Evolutionary conservation across 2,329 filamentous ascomycete genomes (phyloP), one percentile per base, ranked within the genome.

Genomic region (Microdochium trichocladiopsis): DNA sequence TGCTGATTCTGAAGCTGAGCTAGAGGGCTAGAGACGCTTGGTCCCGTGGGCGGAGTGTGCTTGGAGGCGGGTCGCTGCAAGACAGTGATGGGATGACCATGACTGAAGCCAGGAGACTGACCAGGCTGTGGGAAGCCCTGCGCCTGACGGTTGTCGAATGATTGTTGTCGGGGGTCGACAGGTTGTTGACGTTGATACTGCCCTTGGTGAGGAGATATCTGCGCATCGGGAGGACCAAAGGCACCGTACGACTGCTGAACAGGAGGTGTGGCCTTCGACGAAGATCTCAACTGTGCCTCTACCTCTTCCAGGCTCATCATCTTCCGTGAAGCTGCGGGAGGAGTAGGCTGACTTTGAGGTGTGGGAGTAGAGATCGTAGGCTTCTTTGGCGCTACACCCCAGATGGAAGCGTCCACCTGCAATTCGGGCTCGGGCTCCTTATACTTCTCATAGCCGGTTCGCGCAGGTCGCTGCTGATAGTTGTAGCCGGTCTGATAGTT

Each of bases 271-370:
- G 74, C 71, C 56, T 77, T 78, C 28, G 82, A 72, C 59, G 92
- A 86, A 31, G 81, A 78, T 55, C 88, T 83, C 86, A 99, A 92
- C 57, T 90, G 86, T 51, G 93, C 93, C 72, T 99, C 94, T 21
- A 99, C 92, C 72, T 99, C 94, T 67, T 97, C 94, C 63, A 99
- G 70, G 62, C 90, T 97, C 87, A 99, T 86, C 72, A 96, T 86
- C 74, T 92, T 96, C 63, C 84, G 84, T 43, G 78, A 65, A 18
- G 62, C 61, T 48, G 72, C 67, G 4, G 69, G 51, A 2, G 55
- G 47, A 3, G 47, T 54, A 12, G 52, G 50, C 22, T 62, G 61
- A 9, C 25, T 31, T 24, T 53, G 57, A 23, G 55, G 21, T 18
- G 55, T 48, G 18, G 59, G 52, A 18, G 48, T 36, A 21, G 48